Evolutionary conservation across 306 rosid species (phyloP).

Genomic region (Lathyrus aphaca): DNA sequence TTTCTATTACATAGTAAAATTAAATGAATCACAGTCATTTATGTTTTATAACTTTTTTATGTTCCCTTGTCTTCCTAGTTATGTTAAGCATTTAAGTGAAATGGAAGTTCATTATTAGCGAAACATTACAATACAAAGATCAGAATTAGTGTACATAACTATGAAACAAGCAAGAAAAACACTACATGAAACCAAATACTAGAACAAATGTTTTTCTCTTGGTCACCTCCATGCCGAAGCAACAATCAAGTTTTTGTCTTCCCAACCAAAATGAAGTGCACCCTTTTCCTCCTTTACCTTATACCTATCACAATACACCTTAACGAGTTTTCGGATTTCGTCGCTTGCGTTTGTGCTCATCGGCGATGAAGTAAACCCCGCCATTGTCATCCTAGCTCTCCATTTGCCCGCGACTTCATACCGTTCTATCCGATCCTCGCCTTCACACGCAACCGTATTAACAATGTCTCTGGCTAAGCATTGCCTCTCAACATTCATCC

Average conservation of each 20-base stretch:
- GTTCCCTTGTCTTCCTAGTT: conserved; percentile 9
- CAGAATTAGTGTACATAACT: conserved; percentile 21
- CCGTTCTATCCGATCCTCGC: conserved; percentile 87
- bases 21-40: not conserved
- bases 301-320: conserved; percentile 71
- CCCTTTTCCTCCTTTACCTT: conserved; percentile 78
- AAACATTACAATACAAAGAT: not conserved
- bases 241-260: conserved; percentile 82
- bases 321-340: conserved; percentile 53
- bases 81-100: conserved; percentile 9
- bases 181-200: conserved; percentile 5
- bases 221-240: conserved; percentile 91
- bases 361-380: conserved; percentile 73
- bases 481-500: conserved; percentile 91
- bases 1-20: not conserved
- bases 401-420: conserved; percentile 97
- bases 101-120: conserved; percentile 38
- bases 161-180: conserved; percentile 40
- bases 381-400: conserved; percentile 97
- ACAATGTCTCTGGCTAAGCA: conserved; percentile 96
- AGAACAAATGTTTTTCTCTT: not conserved
- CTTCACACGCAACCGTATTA: conserved; percentile 89
- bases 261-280: conserved; percentile 94
- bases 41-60: not conserved
- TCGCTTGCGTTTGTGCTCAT: conserved; percentile 53